Conservation (phyloP, 169 alveolate genomes). For the Theileria equi region DNA sequence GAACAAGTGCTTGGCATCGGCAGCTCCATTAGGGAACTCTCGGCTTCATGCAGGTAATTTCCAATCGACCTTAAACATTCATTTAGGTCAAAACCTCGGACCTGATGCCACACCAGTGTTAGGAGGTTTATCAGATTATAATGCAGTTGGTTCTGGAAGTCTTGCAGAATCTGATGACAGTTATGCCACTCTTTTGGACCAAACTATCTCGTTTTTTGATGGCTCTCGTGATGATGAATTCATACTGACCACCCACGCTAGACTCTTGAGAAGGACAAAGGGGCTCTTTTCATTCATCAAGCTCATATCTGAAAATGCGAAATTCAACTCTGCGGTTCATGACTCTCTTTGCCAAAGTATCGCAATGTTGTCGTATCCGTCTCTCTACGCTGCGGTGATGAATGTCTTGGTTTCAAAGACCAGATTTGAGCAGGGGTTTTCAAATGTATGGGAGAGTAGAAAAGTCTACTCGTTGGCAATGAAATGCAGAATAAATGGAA, state of each 20-base stretch:
- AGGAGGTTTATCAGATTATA: background rate
- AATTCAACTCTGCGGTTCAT: slow-evolving; percentile 2
- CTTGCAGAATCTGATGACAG: background rate
- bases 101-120: background rate
- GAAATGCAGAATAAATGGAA: slow-evolving; percentile 10
- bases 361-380: slow-evolving; percentile 19
- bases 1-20: slow-evolving; percentile 43
- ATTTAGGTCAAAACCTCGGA: no score
- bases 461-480: slow-evolving; percentile 12
- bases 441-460: slow-evolving; percentile 11
- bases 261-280: slow-evolving; percentile 31
- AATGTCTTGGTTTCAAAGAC: slow-evolving; percentile 25
- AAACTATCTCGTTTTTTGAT: slow-evolving; percentile 9
- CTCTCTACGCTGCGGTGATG: slow-evolving; percentile 38
- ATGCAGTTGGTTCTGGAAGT: no score
- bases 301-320: slow-evolving; percentile 23
- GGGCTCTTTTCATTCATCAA: slow-evolving; percentile 42
- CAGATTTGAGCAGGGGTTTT: background rate
- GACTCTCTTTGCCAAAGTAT: slow-evolving; percentile 8
- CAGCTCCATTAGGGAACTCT: slow-evolving; percentile 30
- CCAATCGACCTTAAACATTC: background rate
- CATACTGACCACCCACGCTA: slow-evolving; percentile 19
- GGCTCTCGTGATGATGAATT: slow-evolving; percentile 25
- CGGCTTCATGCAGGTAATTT: background rate
- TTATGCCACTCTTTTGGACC: background rate